Conservation (phyloP, 1,139 yeast species). For the Debaryomycetaceae sp. region DNA sequence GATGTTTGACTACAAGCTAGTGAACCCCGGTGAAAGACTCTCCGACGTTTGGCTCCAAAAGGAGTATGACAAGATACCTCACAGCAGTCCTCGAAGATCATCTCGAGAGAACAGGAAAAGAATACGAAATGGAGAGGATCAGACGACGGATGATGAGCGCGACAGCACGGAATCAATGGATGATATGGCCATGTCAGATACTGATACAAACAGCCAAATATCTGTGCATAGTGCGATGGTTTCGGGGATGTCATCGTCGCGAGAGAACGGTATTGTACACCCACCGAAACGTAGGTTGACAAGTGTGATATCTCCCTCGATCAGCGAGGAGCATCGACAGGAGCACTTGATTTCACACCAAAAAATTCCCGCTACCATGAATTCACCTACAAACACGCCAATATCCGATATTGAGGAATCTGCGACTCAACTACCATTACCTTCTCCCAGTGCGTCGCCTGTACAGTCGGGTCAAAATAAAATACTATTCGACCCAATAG, state of each 20-base stretch:
- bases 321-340: conserved; percentile 5
- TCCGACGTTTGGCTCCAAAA: conserved; percentile 33
- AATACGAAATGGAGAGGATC: conserved; percentile 13
- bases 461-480: conserved; percentile 29
- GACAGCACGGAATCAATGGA: conserved; percentile 29
- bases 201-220: conserved; percentile 27
- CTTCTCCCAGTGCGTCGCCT: conserved; percentile 71
- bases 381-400: conserved; percentile 37
- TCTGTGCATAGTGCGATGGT: conserved; percentile 15
- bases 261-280: conserved; percentile 24
- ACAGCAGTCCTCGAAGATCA: conserved; percentile 9
- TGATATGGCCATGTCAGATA: conserved; percentile 37
- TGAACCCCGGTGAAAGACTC: conserved; percentile 32
- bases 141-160: conserved; percentile 11
- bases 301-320: conserved; percentile 15
- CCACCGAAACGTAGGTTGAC: conserved; percentile 43
- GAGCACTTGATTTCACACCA: conserved; percentile 16
- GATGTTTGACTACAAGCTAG: conserved; percentile 31
- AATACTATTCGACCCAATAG: conserved; percentile 15
- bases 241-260: conserved; percentile 9
- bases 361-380: conserved; percentile 30
- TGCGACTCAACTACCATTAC: conserved; percentile 52
- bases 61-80: conserved; percentile 28
- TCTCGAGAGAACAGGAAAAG: conserved; percentile 25
- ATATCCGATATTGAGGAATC: conserved; percentile 37